Percentiles rank a stretch among this genome's conserved stretches.
Conservation (phyloP, 2,329 filamentous ascomycete genomes). For the Talaromyces verruculosus region DNA sequence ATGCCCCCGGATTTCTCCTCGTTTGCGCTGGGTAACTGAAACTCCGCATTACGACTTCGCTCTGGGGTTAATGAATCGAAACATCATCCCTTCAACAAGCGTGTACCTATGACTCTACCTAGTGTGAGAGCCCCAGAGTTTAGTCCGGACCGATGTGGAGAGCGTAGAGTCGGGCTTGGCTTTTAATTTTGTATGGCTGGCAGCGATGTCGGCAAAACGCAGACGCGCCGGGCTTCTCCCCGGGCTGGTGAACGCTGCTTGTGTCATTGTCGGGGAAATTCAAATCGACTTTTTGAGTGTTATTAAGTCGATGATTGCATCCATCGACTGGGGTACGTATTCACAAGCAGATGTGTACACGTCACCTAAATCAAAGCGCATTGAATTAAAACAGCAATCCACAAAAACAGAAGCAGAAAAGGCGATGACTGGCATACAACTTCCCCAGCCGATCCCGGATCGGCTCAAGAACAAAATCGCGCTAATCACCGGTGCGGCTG, state of each 20-base stretch:
- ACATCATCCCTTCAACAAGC: too few species aligned
- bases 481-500: constrained; percentile 22
- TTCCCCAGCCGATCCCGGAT: constrained; percentile 19
- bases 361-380: not conserved
- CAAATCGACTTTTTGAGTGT: not conserved
- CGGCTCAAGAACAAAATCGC: constrained; percentile 17
- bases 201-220: constrained; percentile 1
- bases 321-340: not conserved
- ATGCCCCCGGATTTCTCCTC: not conserved
- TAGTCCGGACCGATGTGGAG: not conserved
- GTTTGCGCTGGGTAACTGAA: not conserved
- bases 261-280: not conserved
- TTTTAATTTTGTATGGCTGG: not conserved
- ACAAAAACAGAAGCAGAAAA: not conserved
- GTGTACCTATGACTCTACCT: too few species aligned
- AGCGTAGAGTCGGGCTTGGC: not conserved
- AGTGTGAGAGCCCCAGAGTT: too few species aligned
- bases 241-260: not conserved
- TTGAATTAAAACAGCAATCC: not conserved
- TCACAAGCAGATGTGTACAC: too few species aligned
- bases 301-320: not conserved
- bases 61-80: not conserved
- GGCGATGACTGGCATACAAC: not conserved
- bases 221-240: not conserved
- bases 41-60: not conserved